phyloP scores from a whole-genome alignment of 192 early-diverging fungal genomes.

The Podila horticola region DNA sequence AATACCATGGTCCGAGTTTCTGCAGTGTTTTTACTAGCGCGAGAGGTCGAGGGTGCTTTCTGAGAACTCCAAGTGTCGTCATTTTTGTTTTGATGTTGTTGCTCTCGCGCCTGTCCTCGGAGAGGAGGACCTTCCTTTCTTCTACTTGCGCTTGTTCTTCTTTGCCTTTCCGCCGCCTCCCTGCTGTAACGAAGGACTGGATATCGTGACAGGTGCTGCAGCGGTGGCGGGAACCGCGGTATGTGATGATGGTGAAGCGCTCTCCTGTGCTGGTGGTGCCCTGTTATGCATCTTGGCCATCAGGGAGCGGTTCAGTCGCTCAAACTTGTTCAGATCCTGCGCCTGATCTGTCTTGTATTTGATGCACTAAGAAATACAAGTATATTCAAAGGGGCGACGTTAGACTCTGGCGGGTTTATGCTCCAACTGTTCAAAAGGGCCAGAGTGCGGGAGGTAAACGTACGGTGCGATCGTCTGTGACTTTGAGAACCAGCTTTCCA shows the following conservation, averaged over 20 bases:
- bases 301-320: conserved; percentile 69
- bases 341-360: conserved; percentile 77
- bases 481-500: conserved; percentile 77
- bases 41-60: no score
- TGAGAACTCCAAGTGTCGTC: no score
- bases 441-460: conserved; percentile 7
- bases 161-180: conserved; percentile 51
- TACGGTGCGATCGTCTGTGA: conserved; percentile 77
- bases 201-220: conserved; percentile 36
- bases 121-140: neutral
- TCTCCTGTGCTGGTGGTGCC: conserved; percentile 8
- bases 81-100: neutral
- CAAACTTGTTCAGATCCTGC: conserved; percentile 79
- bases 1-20: no score
- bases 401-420: no score
- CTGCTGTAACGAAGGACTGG: conserved; percentile 40
- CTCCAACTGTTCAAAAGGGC: neutral
- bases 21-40: no score
- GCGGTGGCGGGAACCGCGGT: conserved; percentile 8
- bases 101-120: neutral
- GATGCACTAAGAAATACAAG: conserved; percentile 39
- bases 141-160: conserved; percentile 48
- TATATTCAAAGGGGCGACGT: no score
- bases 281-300: conserved; percentile 79
- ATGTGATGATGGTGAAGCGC: conserved; percentile 13